Evolutionary conservation across 306 rosid genomes (phyloP), one percentile per base, ranked within the genome.

Genomic region (Cicer cuneatum): DNA sequence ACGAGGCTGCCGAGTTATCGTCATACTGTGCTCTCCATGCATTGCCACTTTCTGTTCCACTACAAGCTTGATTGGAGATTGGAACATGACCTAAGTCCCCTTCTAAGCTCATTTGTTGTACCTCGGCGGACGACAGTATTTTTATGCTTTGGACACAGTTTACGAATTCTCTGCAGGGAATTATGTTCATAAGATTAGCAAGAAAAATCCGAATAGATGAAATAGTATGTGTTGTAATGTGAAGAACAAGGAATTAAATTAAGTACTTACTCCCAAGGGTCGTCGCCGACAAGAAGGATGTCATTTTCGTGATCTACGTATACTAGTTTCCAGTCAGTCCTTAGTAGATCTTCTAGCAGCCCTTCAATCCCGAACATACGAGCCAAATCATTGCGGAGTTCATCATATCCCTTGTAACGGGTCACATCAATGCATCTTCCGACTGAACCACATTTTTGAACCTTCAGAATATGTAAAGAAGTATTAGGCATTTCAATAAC

Each of bases 331-430:
- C 98, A 93, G 58, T 93, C 98, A 5, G 92, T 89, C 80, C 97
- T 88, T 60, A 83, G 91, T 61, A 94, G 97, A 83, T 93, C 97
- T 83, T 91, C 98, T 66, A 93, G 85, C 83, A 89, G 98, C 76
- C 97, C 98, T 89, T 93, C 98, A 75, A 93, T 91, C 62, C 98
- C 98, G 73, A 93, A 93, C 98, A 93, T 93, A 11, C 98, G 92
- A 69, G 97, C 96, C 78, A 93, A 87, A 80, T 91, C 98, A 48
- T 88, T 80, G 69, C 97, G 87, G 66, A 93, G 92, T 33, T 91
- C 98, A 13, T 88, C 90, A 8, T 93, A 93, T 49, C 88, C 98
- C 63, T 83, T 91, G 85, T 93, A 91, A 65, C 94, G 97, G 52
- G 90, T 91, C n/a, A 93, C 97, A 54, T 93, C 98, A 10, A 93